Percentiles rank a stretch among this genome's conserved stretches.
These are phyloP conservation scores for Tagetes erecta DNA, from an alignment of 129 eudicot genomes.

Conservation along the genomic window DNA sequence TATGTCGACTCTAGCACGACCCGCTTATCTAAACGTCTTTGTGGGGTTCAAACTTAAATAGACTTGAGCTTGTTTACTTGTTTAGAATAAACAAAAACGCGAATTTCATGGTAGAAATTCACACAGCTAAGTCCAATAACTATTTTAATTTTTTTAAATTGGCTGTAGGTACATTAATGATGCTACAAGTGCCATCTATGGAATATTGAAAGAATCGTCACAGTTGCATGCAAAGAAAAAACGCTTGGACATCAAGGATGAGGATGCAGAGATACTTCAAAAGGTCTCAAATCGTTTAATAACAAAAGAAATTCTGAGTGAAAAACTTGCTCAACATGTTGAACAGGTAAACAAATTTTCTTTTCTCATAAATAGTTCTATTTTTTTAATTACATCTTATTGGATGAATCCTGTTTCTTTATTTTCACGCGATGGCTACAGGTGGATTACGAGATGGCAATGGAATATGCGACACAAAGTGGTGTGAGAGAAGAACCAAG, in stretches of 20 bases:
- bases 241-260: slow-evolving; percentile 42
- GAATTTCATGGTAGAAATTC: not conserved
- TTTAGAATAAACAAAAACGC: not conserved
- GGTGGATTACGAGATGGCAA: slow-evolving; percentile 99
- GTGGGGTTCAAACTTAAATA: not conserved
- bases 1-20: not conserved
- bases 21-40: not conserved
- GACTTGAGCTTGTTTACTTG: not conserved
- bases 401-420: not conserved
- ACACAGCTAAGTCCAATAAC: not conserved
- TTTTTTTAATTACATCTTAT: not conserved
- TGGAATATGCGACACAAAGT: slow-evolving; percentile 94
- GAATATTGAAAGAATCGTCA: slow-evolving; percentile 62
- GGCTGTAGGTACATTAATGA: slow-evolving; percentile 68
- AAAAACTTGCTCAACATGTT: slow-evolving; percentile 90
- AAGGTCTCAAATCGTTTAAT: slow-evolving; percentile 53
- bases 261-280: slow-evolving; percentile 70
- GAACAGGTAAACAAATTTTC: slow-evolving; percentile 60
- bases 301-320: slow-evolving; percentile 62
- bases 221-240: slow-evolving; percentile 60
- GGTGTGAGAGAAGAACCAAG: slow-evolving; percentile 93
- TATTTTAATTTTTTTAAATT: not conserved
- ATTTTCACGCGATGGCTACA: slow-evolving; percentile 30
- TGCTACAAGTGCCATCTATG: slow-evolving; percentile 78
- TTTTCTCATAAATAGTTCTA: not conserved